A percentile compares a stretch with the other conserved stretches of the same genome.
These are phyloP conservation scores for Fraxinus sp. DNA, from an alignment of 305 asterid genomes.

Conservation along the genomic window DNA sequence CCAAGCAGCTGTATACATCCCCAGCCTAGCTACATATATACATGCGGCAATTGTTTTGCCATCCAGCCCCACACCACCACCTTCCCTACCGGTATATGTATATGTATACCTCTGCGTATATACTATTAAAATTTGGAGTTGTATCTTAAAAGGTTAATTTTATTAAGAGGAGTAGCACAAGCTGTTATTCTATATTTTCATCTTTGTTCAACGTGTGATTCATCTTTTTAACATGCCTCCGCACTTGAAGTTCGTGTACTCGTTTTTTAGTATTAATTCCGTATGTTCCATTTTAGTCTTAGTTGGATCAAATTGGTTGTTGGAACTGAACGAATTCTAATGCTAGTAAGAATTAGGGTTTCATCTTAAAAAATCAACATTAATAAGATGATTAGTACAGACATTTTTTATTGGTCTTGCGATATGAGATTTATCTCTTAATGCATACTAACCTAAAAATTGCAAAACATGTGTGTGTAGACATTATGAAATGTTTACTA, in stretches of 20 bases:
- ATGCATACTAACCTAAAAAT: not conserved
- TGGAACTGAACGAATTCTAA: no score
- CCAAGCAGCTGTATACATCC: conserved; percentile 17
- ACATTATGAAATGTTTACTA: not conserved
- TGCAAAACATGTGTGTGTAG: not conserved
- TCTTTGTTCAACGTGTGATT: no score
- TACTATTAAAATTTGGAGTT: not conserved
- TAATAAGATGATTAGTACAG: no score
- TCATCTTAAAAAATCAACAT: not conserved
- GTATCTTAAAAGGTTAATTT: no score
- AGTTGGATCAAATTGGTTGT: no score
- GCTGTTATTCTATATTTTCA: no score
- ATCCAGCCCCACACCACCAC: not conserved
- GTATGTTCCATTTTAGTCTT: no score
- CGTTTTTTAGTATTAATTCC: no score
- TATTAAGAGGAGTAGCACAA: not conserved
- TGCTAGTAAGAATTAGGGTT: no score
- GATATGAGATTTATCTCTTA: not conserved
- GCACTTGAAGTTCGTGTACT: not conserved
- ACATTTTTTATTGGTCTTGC: not conserved
- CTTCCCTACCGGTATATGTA: not conserved
- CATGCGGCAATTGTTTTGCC: conserved; percentile 5
- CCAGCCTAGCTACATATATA: conserved; percentile 18
- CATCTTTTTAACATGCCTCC: not conserved
- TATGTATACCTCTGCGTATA: not conserved